Base-by-base conservation (phyloP, 2,329 filamentous ascomycete species). In the Aspergillus cejpii region DNA sequence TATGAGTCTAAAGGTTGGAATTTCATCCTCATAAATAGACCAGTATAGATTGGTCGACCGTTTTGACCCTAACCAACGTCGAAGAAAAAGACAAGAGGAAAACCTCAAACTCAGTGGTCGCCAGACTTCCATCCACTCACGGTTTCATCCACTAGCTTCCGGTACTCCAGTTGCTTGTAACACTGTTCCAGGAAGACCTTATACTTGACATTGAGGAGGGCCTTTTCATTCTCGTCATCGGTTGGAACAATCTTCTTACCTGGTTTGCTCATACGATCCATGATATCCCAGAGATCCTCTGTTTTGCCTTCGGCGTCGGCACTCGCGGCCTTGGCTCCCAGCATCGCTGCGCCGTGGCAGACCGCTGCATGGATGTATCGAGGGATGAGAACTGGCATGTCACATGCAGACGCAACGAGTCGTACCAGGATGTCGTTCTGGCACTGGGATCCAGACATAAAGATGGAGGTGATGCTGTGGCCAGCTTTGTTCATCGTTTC, bases 401-500 rank as follows among this genome's bases (percentile, higher is more conserved):
- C 77, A 69, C 91, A 97, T 0, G 85, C 85, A 0, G 90, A 92
- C 11, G 92, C 89, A 57, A 98, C 85, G 12, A 98, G 80, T 46
- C 82, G 78, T 84, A 98, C 95, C 44, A 98, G 76, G 48, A 97
- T 81, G 26, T 84, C 81, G 68, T 98, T 98, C 70, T 96, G 90
- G 74, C 92, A 98, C 67, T 97, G 92, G 8, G 87, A 94, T 49
- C 92, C 92, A 3, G 88, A 95, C 92, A 98, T 97, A 79, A 97
- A 98, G 69, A 98, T 95, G 52, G 85, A 91, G 39, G 78, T 82
- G 66, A 98, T 90, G 55, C 79, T 74, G 71, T 98, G 92, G 7
- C 92, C 92, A 1, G 88, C 76, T 37, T 78, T 74, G 74, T 97
- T 98, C 90, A 98, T 96, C 27, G 85, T 79, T 60, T 94, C 85